Evolutionary conservation across 371 early-diverging fungal species (phyloP).

Genomic region (Catenaria anguillulae): DNA sequence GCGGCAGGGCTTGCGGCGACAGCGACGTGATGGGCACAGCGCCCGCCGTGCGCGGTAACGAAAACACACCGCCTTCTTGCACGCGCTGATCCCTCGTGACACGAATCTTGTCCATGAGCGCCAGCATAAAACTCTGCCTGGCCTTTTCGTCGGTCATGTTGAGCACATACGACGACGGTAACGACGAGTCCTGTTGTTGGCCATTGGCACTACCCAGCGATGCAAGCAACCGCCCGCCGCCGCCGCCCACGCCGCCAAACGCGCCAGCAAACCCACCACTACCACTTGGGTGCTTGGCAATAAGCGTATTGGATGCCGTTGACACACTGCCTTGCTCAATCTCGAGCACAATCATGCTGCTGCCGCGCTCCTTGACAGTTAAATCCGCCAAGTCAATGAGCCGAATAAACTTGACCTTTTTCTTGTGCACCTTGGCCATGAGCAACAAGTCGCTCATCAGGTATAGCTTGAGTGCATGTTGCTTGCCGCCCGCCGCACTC

Average conservation of each 20-base stretch:
- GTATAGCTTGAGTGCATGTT: background rate
- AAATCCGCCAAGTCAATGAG: conserved; percentile 1
- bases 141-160: background rate
- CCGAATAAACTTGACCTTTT: background rate
- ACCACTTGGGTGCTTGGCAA: too few relatives aligned
- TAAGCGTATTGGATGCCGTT: background rate
- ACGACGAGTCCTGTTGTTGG: background rate
- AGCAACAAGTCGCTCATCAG: background rate
- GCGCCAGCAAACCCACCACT: too few relatives aligned
- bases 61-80: background rate
- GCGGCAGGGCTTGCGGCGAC: too few relatives aligned
- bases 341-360: background rate
- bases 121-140: background rate
- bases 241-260: background rate
- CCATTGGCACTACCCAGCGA: background rate
- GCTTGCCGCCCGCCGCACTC: background rate
- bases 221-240: too few relatives aligned
- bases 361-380: background rate
- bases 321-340: background rate
- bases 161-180: background rate
- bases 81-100: background rate
- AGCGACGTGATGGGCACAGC: background rate
- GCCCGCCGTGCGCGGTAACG: background rate
- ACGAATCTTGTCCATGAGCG: background rate
- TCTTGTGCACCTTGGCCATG: conserved; percentile 2